phyloP scores from a whole-genome alignment of 1,139 yeast genomes.

The Nakaseomyces glabratus region DNA sequence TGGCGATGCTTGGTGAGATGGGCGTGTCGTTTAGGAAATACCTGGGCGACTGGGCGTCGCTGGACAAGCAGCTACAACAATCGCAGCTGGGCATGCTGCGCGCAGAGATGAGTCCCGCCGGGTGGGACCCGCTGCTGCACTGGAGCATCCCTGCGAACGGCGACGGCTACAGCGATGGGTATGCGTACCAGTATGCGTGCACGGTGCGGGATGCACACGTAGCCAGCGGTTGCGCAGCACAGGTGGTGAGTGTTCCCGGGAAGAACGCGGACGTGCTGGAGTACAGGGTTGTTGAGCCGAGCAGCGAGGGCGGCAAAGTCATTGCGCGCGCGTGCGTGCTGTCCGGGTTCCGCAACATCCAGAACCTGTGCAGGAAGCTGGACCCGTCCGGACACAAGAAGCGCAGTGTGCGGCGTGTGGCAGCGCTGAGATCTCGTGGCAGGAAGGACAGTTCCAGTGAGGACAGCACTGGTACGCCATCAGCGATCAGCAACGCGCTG shows the following conservation, averaged over 20 bases:
- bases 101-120: slow-evolving; percentile 18
- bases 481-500: neutral
- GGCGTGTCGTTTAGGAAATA: slow-evolving; percentile 17
- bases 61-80: slow-evolving; percentile 16
- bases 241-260: slow-evolving; percentile 39
- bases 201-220: slow-evolving; percentile 28
- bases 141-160: slow-evolving; percentile 54
- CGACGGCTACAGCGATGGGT: slow-evolving; percentile 91
- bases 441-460: neutral
- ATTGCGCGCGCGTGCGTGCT: slow-evolving; percentile 68
- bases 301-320: slow-evolving; percentile 26
- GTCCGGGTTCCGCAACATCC: slow-evolving; percentile 90
- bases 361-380: slow-evolving; percentile 77
- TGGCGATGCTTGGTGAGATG: slow-evolving; percentile 57
- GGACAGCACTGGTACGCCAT: too few species aligned
- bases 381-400: slow-evolving; percentile 30
- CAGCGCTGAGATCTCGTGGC: slow-evolving; percentile 13
- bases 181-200: slow-evolving; percentile 52
- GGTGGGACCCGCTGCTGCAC: slow-evolving; percentile 32
- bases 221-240: slow-evolving; percentile 19
- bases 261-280: slow-evolving; percentile 73
- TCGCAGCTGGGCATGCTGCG: slow-evolving; percentile 7
- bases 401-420: slow-evolving; percentile 13
- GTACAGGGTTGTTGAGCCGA: slow-evolving; percentile 40
- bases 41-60: slow-evolving; percentile 31